A percentile compares a stretch with the other conserved stretches of the same genome.
phyloP scores from a whole-genome alignment of 768 basidiomycete species.

The Hemileccinum rubropunctum region DNA sequence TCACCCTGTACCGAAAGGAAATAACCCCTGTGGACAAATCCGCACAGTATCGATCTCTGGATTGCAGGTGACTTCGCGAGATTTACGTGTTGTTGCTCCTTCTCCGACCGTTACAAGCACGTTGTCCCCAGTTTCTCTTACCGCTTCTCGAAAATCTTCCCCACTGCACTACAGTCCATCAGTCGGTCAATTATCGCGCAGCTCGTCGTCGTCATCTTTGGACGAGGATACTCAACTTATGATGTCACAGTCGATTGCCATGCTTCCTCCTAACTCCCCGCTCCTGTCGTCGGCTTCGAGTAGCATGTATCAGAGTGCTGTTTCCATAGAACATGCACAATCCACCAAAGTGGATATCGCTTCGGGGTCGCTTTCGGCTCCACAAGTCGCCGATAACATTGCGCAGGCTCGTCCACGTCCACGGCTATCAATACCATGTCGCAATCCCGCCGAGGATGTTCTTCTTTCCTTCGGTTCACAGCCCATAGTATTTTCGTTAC shows the following conservation, averaged over 20 bases:
- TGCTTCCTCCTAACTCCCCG: conserved; percentile 47
- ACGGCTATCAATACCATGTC: conserved; percentile 6
- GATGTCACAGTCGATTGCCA: conserved; percentile 76
- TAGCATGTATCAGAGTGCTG: conserved; percentile 79
- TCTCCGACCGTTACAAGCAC: conserved; percentile 22
- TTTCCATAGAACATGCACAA: conserved; percentile 37
- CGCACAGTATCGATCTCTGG: conserved; percentile 59
- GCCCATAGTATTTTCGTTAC: conserved; percentile 56
- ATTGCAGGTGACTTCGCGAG: conserved; percentile 49
- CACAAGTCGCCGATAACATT: not conserved
- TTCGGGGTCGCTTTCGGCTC: not conserved
- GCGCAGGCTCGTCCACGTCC: conserved; percentile 4
- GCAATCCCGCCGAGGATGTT: conserved; percentile 36
- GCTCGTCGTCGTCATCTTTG: conserved; percentile 56
- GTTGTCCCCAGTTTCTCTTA: conserved; percentile 26
- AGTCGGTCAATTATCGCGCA: conserved; percentile 34
- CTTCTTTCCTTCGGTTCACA: conserved; percentile 63
- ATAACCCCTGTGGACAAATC: conserved; percentile 21
- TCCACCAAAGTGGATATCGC: not conserved
- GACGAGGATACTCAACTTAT: conserved; percentile 63
- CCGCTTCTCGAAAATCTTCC: conserved; percentile 13
- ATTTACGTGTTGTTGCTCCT: conserved; percentile 33
- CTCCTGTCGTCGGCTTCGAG: conserved; percentile 52
- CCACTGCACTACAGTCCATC: conserved; percentile 3
- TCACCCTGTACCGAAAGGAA: conserved; percentile 14